Conservation (phyloP, 371 early-diverging fungal species). For the Mucor piriformis region DNA sequence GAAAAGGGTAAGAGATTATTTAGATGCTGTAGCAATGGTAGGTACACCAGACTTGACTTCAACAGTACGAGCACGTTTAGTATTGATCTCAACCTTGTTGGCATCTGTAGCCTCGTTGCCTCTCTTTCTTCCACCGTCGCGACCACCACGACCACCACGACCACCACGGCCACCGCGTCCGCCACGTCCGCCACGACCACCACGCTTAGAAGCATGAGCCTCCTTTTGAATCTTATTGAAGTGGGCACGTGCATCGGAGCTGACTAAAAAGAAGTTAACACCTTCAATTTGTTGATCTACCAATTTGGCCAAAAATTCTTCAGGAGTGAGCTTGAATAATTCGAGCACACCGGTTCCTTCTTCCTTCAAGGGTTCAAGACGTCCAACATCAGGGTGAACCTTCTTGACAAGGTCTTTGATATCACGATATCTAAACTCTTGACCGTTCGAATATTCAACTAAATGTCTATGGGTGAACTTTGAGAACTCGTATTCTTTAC, state of each 20-base stretch:
- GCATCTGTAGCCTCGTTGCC: slow-evolving; percentile 5
- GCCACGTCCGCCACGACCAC: slow-evolving; percentile 29
- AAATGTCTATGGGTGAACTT: slow-evolving; percentile 17
- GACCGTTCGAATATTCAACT: slow-evolving; percentile 39
- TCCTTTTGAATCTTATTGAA: slow-evolving; percentile 30
- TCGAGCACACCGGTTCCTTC: slow-evolving; percentile 39
- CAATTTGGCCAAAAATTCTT: slow-evolving; percentile 36
- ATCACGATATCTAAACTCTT: slow-evolving; percentile 22
- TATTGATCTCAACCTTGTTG: slow-evolving; percentile 11
- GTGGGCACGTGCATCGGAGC: slow-evolving; percentile 20
- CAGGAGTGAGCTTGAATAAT: slow-evolving; percentile 32
- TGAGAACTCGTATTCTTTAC: not conserved
- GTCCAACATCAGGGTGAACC: slow-evolving; percentile 16
- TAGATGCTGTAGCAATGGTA: slow-evolving; percentile 7
- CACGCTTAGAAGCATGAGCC: slow-evolving; percentile 20
- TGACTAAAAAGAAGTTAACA: slow-evolving; percentile 19
- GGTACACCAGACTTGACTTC: slow-evolving; percentile 9
- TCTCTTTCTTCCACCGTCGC: slow-evolving; percentile 19
- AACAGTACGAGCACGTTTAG: slow-evolving; percentile 19
- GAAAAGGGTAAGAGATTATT: not conserved
- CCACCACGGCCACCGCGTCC: slow-evolving; percentile 27
- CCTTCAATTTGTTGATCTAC: slow-evolving; percentile 31
- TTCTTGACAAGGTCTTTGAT: slow-evolving; percentile 32
- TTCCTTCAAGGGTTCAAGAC: slow-evolving; percentile 20
- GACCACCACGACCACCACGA: slow-evolving; percentile 21